Evolutionary conservation across 192 early-diverging fungal species (phyloP).

Genomic region (Phlyctochytrium planicorne): DNA sequence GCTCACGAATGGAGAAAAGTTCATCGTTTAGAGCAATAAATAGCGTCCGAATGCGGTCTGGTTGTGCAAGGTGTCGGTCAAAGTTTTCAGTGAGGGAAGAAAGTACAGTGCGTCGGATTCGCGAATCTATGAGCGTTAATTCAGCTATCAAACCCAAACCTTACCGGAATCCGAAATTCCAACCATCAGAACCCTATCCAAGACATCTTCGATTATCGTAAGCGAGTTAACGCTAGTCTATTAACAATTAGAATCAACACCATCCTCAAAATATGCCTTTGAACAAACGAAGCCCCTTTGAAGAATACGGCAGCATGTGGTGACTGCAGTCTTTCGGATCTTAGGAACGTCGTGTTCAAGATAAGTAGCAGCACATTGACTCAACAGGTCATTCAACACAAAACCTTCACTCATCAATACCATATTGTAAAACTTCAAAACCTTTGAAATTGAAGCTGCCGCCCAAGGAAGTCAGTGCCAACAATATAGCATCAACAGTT

Average conservation of each 20-base stretch:
- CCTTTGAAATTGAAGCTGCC: slow-evolving; percentile 85
- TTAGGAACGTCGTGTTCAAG: slow-evolving; percentile 73
- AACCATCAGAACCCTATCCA: slow-evolving; percentile 85
- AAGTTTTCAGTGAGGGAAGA: slow-evolving; percentile 77
- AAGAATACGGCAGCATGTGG: slow-evolving; percentile 82
- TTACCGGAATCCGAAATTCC: slow-evolving; percentile 78
- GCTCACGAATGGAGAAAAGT: slow-evolving; percentile 80
- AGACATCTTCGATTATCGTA: slow-evolving; percentile 78
- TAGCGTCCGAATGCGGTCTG: slow-evolving; percentile 83
- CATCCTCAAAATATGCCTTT: slow-evolving; percentile 56
- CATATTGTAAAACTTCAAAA: slow-evolving; percentile 7
- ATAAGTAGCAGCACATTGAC: slow-evolving; percentile 79
- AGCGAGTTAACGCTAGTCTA: slow-evolving; percentile 64
- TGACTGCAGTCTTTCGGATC: slow-evolving; percentile 80
- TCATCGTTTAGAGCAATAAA: slow-evolving; percentile 92
- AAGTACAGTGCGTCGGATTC: slow-evolving; percentile 75
- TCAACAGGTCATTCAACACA: slow-evolving; percentile 85
- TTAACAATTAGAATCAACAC: slow-evolving; percentile 16
- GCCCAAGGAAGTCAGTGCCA: slow-evolving; percentile 75
- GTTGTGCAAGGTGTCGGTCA: slow-evolving; percentile 86
- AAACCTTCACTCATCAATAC: slow-evolving; percentile 38
- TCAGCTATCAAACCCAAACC: slow-evolving; percentile 25
- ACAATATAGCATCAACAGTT: slow-evolving; percentile 66
- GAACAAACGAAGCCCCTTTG: slow-evolving; percentile 78
- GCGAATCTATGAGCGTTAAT: slow-evolving; percentile 49